phyloP scores from a whole-genome alignment of 768 basidiomycete species.

The Asterophora lycoperdoides region DNA sequence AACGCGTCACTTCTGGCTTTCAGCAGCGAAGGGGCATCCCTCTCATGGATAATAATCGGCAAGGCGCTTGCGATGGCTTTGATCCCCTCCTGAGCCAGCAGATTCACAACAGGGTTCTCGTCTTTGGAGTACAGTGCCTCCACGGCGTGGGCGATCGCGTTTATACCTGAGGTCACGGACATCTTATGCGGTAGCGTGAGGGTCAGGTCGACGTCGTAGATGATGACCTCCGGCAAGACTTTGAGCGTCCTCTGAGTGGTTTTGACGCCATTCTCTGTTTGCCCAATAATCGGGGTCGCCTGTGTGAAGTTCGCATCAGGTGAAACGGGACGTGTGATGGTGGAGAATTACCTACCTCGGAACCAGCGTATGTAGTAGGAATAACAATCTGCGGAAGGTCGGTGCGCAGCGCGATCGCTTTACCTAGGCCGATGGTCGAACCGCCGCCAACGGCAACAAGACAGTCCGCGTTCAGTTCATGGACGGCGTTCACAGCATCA shows the following conservation, averaged over 20 bases:
- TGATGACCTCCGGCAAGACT: slow-evolving; percentile 36
- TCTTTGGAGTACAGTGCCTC: slow-evolving; percentile 37
- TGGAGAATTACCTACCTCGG: slow-evolving; percentile 23
- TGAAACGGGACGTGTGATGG: background rate
- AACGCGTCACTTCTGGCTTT: slow-evolving; percentile 31
- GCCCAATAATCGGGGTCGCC: slow-evolving; percentile 36
- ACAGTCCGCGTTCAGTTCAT: slow-evolving; percentile 29
- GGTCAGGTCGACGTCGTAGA: slow-evolving; percentile 38
- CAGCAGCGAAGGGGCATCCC: slow-evolving; percentile 17
- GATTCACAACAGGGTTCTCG: slow-evolving; percentile 32
- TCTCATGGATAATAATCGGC: slow-evolving; percentile 21
- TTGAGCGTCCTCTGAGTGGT: slow-evolving; percentile 33
- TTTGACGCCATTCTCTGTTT: slow-evolving; percentile 36
- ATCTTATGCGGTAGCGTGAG: slow-evolving; percentile 29
- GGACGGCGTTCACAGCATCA: slow-evolving; percentile 25
- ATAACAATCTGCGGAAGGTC: slow-evolving; percentile 36
- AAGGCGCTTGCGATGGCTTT: slow-evolving; percentile 27
- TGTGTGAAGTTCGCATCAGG: background rate
- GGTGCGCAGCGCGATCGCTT: slow-evolving; percentile 37
- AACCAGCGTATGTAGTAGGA: slow-evolving; percentile 37
- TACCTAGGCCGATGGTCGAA: slow-evolving; percentile 34
- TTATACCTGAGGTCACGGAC: slow-evolving; percentile 35
- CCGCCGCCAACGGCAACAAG: slow-evolving; percentile 36
- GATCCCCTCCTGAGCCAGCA: slow-evolving; percentile 35
- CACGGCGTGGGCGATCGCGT: slow-evolving; percentile 39